phyloP scores from a whole-genome alignment of 495 filamentous ascomycete genomes.

The Aspergillus haitiensis region DNA sequence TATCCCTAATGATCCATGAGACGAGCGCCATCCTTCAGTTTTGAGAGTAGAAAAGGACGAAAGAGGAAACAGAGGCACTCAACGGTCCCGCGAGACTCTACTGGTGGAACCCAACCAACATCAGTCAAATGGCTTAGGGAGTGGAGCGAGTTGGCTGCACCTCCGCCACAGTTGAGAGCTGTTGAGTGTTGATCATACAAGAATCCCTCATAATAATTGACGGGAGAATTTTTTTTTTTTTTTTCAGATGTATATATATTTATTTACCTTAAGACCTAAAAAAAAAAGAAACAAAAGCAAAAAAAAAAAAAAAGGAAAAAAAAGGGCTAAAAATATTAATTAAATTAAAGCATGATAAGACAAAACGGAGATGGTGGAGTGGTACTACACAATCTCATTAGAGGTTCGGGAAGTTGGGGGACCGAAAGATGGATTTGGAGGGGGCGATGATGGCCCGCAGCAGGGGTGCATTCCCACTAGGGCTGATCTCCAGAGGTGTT shows the following conservation, averaged over 20 bases:
- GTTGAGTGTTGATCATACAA: not conserved
- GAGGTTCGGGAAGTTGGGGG: slow-evolving; percentile 1
- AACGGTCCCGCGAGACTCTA: not conserved
- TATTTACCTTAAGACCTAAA: not conserved
- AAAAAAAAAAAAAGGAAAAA: slow-evolving; percentile 3
- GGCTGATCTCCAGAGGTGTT: slow-evolving; percentile 28
- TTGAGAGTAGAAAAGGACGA: slow-evolving; percentile 2
- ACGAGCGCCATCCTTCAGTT: not conserved
- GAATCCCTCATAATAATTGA: not conserved
- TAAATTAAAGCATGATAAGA: not conserved
- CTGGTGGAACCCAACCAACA: no score
- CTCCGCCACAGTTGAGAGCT: not conserved
- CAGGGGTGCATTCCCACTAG: slow-evolving; percentile 41
- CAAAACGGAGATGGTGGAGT: slow-evolving; percentile 8
- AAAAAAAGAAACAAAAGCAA: not conserved
- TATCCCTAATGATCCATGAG: not conserved
- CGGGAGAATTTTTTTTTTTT: not conserved
- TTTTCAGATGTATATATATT: not conserved
- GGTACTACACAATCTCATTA: not conserved
- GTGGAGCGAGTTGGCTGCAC: not conserved
- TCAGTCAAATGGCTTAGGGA: not conserved
- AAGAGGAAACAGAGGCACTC: not conserved
- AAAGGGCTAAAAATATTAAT: not conserved
- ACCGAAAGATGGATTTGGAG: slow-evolving; percentile 9
- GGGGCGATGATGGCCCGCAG: not conserved